Percentiles rank a stretch among this genome's conserved stretches.
phyloP scores from a whole-genome alignment of 176 grass and related monocot species.

The Microstegium vimineum region DNA sequence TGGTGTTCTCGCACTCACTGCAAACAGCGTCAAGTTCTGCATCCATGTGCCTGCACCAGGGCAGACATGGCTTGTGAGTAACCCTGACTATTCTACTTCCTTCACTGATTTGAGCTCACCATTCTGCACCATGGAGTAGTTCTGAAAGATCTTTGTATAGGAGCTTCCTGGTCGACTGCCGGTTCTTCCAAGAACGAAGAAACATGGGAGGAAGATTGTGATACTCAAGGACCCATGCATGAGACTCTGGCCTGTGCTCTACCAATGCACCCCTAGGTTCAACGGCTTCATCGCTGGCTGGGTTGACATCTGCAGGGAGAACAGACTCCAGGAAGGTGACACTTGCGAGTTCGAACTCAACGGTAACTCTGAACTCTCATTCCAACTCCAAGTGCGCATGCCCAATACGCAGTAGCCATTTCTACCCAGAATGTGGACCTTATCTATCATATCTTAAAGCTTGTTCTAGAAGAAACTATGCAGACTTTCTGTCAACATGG shows the following conservation, averaged over 20 bases:
- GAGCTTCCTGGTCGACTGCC: conserved; percentile 52
- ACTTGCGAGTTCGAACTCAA: conserved; percentile 46
- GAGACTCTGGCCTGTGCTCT: conserved; percentile 51
- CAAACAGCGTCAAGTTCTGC: conserved; percentile 26
- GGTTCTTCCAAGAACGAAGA: conserved; percentile 32
- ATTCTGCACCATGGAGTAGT: not conserved
- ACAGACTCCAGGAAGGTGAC: conserved; percentile 33
- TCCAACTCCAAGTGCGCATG: conserved; percentile 37
- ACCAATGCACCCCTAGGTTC: conserved; percentile 48
- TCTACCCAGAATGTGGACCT: not conserved
- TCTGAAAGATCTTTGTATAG: conserved; percentile 12
- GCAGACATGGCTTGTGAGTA: conserved; percentile 61
- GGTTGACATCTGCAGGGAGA: conserved; percentile 44
- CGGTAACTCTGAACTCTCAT: conserved; percentile 5
- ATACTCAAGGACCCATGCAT: conserved; percentile 40
- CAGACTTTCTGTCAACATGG: not conserved
- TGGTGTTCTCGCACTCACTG: conserved; percentile 10
- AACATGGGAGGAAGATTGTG: conserved; percentile 45
- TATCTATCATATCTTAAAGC: too few species aligned
- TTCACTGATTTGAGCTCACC: not conserved
- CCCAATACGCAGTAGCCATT: not conserved
- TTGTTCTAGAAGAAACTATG: not conserved
- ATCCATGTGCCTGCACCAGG: conserved; percentile 7
- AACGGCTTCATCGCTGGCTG: conserved; percentile 49
- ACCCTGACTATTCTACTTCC: not conserved